Conservation (phyloP, 140 eudicot genomes). For the Bidens hawaiensis region DNA sequence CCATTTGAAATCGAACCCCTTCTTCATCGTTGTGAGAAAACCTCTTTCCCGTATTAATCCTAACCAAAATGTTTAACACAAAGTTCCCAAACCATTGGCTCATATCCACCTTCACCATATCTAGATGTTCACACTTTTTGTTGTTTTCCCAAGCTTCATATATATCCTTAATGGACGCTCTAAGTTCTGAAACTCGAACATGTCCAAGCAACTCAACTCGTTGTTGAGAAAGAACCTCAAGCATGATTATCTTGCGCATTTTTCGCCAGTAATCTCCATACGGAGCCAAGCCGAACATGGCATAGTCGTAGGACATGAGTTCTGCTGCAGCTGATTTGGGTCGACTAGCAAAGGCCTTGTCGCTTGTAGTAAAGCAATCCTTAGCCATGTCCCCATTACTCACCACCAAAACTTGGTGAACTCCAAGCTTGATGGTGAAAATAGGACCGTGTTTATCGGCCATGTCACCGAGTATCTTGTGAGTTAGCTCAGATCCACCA, state of each 20-base stretch:
- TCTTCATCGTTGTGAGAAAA: conserved; percentile 17
- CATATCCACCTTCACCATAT: conserved; percentile 25
- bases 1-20: conserved; percentile 11
- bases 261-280: conserved; percentile 38
- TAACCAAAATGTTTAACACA: conserved; percentile 12
- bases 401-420: conserved; percentile 27
- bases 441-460: conserved; percentile 25
- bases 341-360: conserved; percentile 19
- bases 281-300: conserved; percentile 25
- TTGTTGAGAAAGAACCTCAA: conserved; percentile 32
- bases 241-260: conserved; percentile 23
- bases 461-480: conserved; percentile 19
- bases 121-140: background rate
- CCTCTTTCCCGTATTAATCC: conserved; percentile 27
- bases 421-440: too few relatives aligned
- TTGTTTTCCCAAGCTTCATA: conserved; percentile 18
- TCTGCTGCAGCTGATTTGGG: conserved; percentile 8
- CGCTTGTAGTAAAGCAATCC: too few relatives aligned
- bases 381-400: conserved; percentile 24
- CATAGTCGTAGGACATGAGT: conserved; percentile 24
- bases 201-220: conserved; percentile 28
- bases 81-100: conserved; percentile 18
- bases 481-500: conserved; percentile 21
- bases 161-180: conserved; percentile 11
- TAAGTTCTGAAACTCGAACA: conserved; percentile 24